Evolutionary conservation across 495 filamentous ascomycete species (phyloP).

Genomic region (Lineolata rhizophorae): DNA sequence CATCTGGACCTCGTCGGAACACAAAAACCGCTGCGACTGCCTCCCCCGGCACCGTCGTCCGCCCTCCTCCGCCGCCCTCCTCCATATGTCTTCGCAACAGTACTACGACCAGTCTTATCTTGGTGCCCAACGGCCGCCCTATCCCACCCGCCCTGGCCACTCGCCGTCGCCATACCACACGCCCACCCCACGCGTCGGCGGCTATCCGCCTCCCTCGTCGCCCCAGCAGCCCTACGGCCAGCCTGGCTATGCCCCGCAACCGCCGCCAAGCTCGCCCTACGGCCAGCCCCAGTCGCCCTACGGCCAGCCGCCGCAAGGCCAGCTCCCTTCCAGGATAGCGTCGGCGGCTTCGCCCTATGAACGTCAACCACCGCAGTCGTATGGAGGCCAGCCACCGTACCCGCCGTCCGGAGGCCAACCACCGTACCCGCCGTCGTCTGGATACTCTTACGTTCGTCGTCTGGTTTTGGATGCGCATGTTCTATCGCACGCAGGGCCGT

Average conservation of each 20-base stretch:
- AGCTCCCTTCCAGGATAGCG: too few relatives aligned
- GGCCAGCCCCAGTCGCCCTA: too few relatives aligned
- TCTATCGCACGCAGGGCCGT: too few relatives aligned
- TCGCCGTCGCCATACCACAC: not conserved
- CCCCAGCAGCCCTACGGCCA: conserved; percentile 7
- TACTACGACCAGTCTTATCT: not conserved
- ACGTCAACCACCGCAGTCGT: too few relatives aligned
- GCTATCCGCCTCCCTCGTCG: conserved; percentile 1
- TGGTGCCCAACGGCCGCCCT: not conserved
- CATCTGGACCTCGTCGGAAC: not conserved
- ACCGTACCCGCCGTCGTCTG: too few relatives aligned
- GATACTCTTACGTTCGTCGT: too few relatives aligned
- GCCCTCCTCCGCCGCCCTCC: not conserved
- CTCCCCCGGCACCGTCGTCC: not conserved
- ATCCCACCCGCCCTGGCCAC: not conserved
- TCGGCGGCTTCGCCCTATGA: too few relatives aligned
- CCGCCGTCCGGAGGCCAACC: too few relatives aligned
- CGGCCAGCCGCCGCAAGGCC: too few relatives aligned
- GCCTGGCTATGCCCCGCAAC: too few relatives aligned
- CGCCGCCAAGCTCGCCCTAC: not conserved
- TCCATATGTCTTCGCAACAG: not conserved
- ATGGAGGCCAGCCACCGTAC: too few relatives aligned
- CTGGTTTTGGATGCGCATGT: too few relatives aligned
- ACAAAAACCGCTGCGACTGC: not conserved
- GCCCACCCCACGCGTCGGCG: not conserved